Evolutionary conservation across 116 monocot genomes (phyloP), one percentile per base, ranked within the genome.

Genomic region (Posidonia oceanica): DNA sequence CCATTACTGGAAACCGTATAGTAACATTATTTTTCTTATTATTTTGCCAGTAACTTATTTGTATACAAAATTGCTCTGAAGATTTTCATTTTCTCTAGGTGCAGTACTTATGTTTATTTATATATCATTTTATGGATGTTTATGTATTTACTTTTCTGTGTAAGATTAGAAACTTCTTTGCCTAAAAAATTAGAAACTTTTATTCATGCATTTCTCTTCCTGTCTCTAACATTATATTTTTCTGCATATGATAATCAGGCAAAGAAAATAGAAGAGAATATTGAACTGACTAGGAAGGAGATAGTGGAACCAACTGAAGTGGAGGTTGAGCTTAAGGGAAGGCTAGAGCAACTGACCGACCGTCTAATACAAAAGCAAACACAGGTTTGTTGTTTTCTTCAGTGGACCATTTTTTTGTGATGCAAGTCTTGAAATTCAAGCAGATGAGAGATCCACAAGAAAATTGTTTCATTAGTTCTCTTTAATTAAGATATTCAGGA

Each of bases 361-460:
- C 88, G 80, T 70, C 83, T 95, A 65, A 91, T 95, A 77, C 91
- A 95, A 74, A 95, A 91, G 82, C 95, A 95, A 80, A 77, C 86
- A 21, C 95, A 91, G 86, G 18, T 69, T 17, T 22, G 17, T 67
- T 21, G 56, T 64, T 15, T 39, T 64, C 64, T 41, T 39, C 40
- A 39, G 3, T 62, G 36, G 41, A 64, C 40, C n/a, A 10, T 64
- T 64, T 64, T 22, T 36, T 11, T 61, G 36, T 61, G 14, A 61
- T 36, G 29, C 3, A 36, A 22, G 23, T 3, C 61, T 12, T 61
- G 61, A 36, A 22, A 22, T 61, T 67, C 29, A 67, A 52, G 11
- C 48, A 48, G 7, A 48, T 48, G 48, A 6, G 12, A 48, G 48
- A 48, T 48, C 48, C 48, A 10, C 48, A 48, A 48, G 48, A 12